phyloP scores from a whole-genome alignment of 768 basidiomycete species.

The Amanita rubescens region DNA sequence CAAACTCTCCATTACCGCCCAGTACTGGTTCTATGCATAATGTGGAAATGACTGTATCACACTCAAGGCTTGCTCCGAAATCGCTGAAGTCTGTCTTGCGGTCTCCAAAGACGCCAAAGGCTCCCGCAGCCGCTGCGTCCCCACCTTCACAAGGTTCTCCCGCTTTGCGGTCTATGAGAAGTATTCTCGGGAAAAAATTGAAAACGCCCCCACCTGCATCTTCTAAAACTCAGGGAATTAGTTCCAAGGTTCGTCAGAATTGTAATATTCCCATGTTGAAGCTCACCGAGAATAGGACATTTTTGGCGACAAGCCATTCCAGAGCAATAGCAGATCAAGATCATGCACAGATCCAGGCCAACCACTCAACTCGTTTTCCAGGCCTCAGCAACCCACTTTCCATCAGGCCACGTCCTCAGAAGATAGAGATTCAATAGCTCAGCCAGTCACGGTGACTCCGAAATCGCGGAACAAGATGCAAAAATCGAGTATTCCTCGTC shows the following conservation, averaged over 20 bases:
- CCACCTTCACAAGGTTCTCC: constrained; percentile 5
- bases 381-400: constrained; percentile 1
- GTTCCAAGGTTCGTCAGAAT: constrained; percentile 10
- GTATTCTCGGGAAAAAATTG: constrained; percentile 20
- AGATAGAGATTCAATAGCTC: neutral
- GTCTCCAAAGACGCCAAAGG: constrained; percentile 25
- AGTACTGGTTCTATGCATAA: constrained; percentile 11
- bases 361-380: neutral
- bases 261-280: neutral
- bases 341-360: constrained; percentile 31
- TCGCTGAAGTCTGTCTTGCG: constrained; percentile 33
- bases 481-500: constrained; percentile 30
- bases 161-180: constrained; percentile 24
- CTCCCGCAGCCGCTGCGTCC: constrained; percentile 9
- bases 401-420: neutral
- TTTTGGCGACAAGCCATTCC: neutral
- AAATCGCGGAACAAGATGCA: constrained; percentile 8
- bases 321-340: constrained; percentile 12
- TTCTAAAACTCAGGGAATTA: constrained; percentile 12
- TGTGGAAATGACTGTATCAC: constrained; percentile 20
- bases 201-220: constrained; percentile 17
- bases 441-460: neutral
- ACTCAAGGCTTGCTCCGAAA: constrained; percentile 25
- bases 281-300: neutral
- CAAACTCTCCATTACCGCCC: constrained; percentile 9